A percentile compares a stretch with the other conserved stretches of the same genome.
Conservation (phyloP, 1,284 basidiomycete species). For the Mycena citricolor region DNA sequence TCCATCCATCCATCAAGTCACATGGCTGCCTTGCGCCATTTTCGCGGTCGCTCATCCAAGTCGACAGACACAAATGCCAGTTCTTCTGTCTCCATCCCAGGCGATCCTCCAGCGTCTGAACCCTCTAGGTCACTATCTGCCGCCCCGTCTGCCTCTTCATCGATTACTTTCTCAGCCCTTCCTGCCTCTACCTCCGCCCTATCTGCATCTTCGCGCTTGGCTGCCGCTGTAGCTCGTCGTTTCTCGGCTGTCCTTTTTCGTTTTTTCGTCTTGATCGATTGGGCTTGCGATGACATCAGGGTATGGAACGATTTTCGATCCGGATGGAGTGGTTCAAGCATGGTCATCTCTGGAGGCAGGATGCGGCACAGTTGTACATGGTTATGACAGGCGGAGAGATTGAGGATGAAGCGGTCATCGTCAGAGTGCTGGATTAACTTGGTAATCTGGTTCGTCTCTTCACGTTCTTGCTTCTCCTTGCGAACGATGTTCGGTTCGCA, state of each 20-base stretch:
- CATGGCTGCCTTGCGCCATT: too few relatives aligned
- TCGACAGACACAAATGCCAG: too few relatives aligned
- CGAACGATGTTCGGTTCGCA: conserved; percentile 4
- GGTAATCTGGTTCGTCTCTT: conserved; percentile 1
- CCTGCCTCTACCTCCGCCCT: too few relatives aligned
- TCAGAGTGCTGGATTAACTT: conserved; percentile 8
- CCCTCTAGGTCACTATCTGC: too few relatives aligned
- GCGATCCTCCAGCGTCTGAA: too few relatives aligned
- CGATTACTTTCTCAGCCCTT: too few relatives aligned
- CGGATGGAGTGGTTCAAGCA: conserved; percentile 1
- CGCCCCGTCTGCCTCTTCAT: too few relatives aligned
- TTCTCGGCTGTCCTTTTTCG: conserved; percentile 1
- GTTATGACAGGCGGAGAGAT: conserved; percentile 10
- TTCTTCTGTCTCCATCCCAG: too few relatives aligned
- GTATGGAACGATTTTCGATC: conserved; percentile 5
- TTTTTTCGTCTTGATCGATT: not conserved
- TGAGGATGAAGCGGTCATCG: conserved; percentile 14
- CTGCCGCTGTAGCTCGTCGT: not conserved
- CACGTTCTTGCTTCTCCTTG: conserved; percentile 12
- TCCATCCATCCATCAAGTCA: too few relatives aligned
- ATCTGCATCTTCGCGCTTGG: too few relatives aligned
- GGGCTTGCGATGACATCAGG: not conserved
- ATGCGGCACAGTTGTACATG: conserved; percentile 4
- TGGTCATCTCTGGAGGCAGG: not conserved
- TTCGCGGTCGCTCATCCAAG: too few relatives aligned